Conservation (phyloP, 176 grass and related monocot genomes). For the Saccharum officinarum region DNA sequence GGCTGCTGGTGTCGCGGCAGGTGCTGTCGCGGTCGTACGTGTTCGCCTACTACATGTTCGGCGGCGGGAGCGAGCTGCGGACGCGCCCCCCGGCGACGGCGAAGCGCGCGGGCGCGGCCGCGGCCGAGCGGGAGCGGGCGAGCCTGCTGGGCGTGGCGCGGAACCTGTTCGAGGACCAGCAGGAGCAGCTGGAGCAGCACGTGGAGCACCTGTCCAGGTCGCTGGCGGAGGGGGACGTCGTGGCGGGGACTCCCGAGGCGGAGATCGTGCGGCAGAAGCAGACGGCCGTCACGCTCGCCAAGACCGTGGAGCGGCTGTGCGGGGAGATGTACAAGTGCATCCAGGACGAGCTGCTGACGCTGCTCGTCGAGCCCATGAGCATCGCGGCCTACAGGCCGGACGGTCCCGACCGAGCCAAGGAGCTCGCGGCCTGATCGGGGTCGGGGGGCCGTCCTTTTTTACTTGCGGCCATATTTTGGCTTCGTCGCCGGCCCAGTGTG, state of each 20-base stretch:
- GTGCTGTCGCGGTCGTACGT: constrained; percentile 49
- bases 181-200: constrained; percentile 58
- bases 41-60: constrained; percentile 68
- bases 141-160: background rate
- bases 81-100: too few relatives aligned
- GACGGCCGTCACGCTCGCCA: constrained; percentile 37
- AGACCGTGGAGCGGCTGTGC: constrained; percentile 47
- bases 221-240: background rate
- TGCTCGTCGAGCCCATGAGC: constrained; percentile 29
- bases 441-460: background rate
- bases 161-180: constrained; percentile 69
- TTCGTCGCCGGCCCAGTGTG: too few relatives aligned
- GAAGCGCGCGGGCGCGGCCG: too few relatives aligned
- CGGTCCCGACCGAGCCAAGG: constrained; percentile 44
- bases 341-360: constrained; percentile 55
- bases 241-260: background rate
- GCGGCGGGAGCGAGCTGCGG: constrained; percentile 17
- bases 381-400: constrained; percentile 39
- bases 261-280: constrained; percentile 40
- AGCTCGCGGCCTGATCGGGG: background rate
- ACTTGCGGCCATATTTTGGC: background rate
- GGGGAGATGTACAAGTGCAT: constrained; percentile 55
- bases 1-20: constrained; percentile 44
- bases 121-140: background rate
- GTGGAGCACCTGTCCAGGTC: constrained; percentile 51